phyloP scores from a whole-genome alignment of 73 alveolate genomes.

The Paramecium sexaurelia region DNA sequence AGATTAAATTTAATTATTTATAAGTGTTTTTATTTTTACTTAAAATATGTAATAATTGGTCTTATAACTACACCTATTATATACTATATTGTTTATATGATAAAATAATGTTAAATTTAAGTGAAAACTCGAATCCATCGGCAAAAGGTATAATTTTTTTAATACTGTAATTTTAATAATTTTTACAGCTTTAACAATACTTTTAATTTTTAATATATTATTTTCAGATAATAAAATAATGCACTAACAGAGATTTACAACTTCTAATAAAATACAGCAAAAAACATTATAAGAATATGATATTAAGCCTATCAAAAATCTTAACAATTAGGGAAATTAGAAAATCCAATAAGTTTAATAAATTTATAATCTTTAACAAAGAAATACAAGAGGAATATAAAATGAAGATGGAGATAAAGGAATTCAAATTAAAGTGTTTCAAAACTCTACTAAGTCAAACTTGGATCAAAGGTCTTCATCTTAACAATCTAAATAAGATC shows the following conservation, averaged over 20 bases:
- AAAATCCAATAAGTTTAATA: neutral
- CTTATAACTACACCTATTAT: no score
- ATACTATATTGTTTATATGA: no score
- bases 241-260: conserved; percentile 3
- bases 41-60: no score
- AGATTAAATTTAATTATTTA: neutral
- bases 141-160: no score
- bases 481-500: neutral
- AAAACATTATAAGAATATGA: neutral
- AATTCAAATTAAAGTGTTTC: conserved; percentile 5
- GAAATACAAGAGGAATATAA: neutral
- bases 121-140: no score
- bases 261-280: neutral
- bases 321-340: neutral
- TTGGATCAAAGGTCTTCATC: conserved; percentile 16
- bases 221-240: conserved; percentile 12
- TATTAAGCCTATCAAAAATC: neutral
- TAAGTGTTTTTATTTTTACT: neutral
- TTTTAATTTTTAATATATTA: neutral
- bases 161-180: neutral
- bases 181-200: neutral
- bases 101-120: no score
- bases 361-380: neutral
- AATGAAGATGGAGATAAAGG: neutral
- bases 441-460: conserved; percentile 22